Evolutionary conservation across 257 asterid species (phyloP).

Genomic region (Capsicum pubescens): DNA sequence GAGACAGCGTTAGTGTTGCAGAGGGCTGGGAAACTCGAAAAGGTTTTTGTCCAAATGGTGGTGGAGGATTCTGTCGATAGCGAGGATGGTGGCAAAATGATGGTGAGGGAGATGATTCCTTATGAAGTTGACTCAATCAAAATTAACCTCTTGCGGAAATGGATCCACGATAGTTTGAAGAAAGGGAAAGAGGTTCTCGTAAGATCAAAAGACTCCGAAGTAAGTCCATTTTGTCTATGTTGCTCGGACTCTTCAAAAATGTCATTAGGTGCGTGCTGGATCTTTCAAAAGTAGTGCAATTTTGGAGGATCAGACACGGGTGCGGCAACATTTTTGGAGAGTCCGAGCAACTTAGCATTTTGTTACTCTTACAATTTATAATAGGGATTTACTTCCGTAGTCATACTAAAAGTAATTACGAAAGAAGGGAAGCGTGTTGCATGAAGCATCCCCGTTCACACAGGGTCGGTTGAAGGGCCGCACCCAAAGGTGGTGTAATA

Average conservation of each 20-base stretch:
- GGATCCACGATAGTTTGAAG: slow-evolving; percentile 88
- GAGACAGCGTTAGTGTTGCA: slow-evolving; percentile 59
- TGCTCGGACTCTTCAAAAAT: too few relatives aligned
- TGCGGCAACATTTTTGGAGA: too few relatives aligned
- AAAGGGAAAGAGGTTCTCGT: slow-evolving; percentile 63
- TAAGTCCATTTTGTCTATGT: slow-evolving; percentile 33
- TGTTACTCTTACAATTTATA: neutral
- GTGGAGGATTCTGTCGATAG: slow-evolving; percentile 79
- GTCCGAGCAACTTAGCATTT: neutral
- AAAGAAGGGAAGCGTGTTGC: too few relatives aligned
- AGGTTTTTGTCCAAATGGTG: slow-evolving; percentile 72
- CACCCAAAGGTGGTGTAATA: neutral
- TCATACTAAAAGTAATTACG: too few relatives aligned
- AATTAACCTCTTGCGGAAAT: slow-evolving; percentile 56
- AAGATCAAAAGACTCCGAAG: slow-evolving; percentile 85
- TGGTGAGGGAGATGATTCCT: slow-evolving; percentile 85
- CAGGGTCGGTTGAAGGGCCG: neutral
- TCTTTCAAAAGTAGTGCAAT: too few relatives aligned
- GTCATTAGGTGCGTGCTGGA: too few relatives aligned
- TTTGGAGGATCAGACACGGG: too few relatives aligned
- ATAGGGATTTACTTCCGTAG: too few relatives aligned
- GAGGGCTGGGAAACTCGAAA: slow-evolving; percentile 88
- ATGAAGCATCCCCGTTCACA: neutral
- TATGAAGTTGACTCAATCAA: slow-evolving; percentile 77
- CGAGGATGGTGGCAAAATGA: slow-evolving; percentile 85